Evolutionary conservation across 805 yeast genomes (phyloP), one percentile per base, ranked within the genome.

Genomic region (Teunomyces tritomae): DNA sequence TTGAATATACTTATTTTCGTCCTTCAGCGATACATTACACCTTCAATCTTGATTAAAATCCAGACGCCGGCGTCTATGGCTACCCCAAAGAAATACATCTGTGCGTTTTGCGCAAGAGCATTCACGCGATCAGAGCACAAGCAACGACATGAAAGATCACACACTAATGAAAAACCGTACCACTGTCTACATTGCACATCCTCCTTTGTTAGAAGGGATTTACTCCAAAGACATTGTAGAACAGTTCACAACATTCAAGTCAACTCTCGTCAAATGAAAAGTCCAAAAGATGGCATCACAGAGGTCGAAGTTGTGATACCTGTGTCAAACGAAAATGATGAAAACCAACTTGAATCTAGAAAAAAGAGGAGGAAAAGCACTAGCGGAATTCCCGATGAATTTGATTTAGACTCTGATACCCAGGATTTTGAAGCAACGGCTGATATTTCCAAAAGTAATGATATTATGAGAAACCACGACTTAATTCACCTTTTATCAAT

Each of bases 91-190:
- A 82, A 86, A 57, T 87, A 86, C 64, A 78, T 85, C 34, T 87
- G 96, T 67, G 82, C 87, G 5, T 87, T 80, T 60, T 87, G 96
- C 57, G 87, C 90, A 28, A 73, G 91, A 52, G 96, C 96, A 1
- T 94, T 94, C 77, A 98, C 97, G 1, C 78, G 99, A 47, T 76
- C 89, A 39, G 99, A 92, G 65, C 99, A 92, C 67, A 76, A 94
- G 60, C 90, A 88, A 65, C 83, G 99, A 49, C 99, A 92, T 62
- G 95, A 90, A 58, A 74, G 97, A 35, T 85, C 95, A 0, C 99
- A 92, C 64, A 92, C 99, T 8, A 89, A 91, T 64, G 97, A 91
- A 67, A 90, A 89, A 52, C 95, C 95, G 0, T 87, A 85, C 67
- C 82, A 81, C 49, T 87, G 96, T 57, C 71, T 78, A 30, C 75